Percentiles rank a stretch among this genome's conserved stretches.
Evolutionary conservation across 2,329 filamentous ascomycete species (phyloP).

Genomic region (Akanthomyces muscarius): DNA sequence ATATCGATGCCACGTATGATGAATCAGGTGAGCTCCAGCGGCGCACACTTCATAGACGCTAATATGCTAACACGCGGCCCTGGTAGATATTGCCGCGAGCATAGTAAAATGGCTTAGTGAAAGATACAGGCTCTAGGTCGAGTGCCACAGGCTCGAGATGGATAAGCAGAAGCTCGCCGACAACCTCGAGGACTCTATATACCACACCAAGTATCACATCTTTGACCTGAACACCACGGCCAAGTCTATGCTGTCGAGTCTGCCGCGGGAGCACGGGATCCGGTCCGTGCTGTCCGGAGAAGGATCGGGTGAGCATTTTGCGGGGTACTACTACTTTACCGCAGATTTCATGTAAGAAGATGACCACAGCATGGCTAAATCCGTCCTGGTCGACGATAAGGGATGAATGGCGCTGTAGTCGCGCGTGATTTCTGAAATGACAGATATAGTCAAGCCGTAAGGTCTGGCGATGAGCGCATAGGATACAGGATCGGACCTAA

Average conservation of each 20-base stretch:
- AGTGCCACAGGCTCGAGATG: background rate
- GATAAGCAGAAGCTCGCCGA: slow-evolving; percentile 3
- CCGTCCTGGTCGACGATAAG: too few relatives aligned
- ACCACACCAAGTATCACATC: background rate
- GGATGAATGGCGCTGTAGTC: too few relatives aligned
- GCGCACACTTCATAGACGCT: background rate
- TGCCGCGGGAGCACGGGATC: background rate
- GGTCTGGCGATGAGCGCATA: too few relatives aligned
- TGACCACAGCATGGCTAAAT: too few relatives aligned
- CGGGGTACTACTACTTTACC: background rate
- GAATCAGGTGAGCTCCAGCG: background rate
- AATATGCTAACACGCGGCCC: background rate
- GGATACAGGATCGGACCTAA: too few relatives aligned
- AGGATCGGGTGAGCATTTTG: background rate
- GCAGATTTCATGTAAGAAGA: too few relatives aligned
- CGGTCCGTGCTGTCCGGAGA: background rate
- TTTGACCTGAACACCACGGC: background rate
- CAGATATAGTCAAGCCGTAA: too few relatives aligned
- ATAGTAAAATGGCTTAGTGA: background rate
- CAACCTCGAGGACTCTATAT: background rate
- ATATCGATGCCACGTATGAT: background rate
- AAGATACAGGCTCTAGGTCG: background rate
- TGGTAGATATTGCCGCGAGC: background rate
- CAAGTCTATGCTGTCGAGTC: background rate
- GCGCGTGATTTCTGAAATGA: too few relatives aligned